Evolutionary conservation across 1,284 basidiomycete genomes (phyloP), one percentile per base, ranked within the genome.

Genomic region (Afroboletus lepidellus): DNA sequence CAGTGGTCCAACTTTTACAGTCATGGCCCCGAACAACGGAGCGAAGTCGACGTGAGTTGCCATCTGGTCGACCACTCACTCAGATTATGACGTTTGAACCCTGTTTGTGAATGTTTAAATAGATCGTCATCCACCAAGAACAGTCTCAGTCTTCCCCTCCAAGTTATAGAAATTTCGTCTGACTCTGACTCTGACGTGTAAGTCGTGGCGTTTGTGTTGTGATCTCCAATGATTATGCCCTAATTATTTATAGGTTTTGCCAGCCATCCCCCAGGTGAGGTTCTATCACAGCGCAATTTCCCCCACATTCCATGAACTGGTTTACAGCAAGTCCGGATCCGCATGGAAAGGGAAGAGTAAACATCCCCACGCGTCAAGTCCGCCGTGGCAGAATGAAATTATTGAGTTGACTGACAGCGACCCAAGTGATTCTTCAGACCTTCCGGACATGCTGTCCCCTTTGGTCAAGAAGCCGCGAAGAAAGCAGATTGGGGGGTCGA

Each of bases 141-240:
- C 20, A 27, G 18, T 32, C 38, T 50, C 20, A 27, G 18, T 32
- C 38, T 50, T 7, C n/a, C 54, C 27, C 52, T 57, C 23, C 64
- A 72, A 42, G 64, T 82, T 18, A 79, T 84, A 50, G 78, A 81
- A 56, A 77, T 84, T 60, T 80, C 80, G 11, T 83, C 81, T 33
- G 65, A 60, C 30, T 78, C 74, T 43, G 76, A 77, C 46, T 78
- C 74, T 43, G 76, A 77, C 45, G 58, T 55, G 66, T 70, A 51
- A 46, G 65, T 41, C 3, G 15, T 32, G n/a, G n/a, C 20, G 5
- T 45, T 23, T 20, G 41, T 3, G 38, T n/a, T 23, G 29, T 30
- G 1, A 39, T 24, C 15, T 18, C 20, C 16, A 1, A 7, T 25
- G 8, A 29, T 30, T 16, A 23, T 29, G 12, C 1, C 33, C 25